Evolutionary conservation across 768 basidiomycete genomes (phyloP).

Genomic region (Neoboletus magnificus): DNA sequence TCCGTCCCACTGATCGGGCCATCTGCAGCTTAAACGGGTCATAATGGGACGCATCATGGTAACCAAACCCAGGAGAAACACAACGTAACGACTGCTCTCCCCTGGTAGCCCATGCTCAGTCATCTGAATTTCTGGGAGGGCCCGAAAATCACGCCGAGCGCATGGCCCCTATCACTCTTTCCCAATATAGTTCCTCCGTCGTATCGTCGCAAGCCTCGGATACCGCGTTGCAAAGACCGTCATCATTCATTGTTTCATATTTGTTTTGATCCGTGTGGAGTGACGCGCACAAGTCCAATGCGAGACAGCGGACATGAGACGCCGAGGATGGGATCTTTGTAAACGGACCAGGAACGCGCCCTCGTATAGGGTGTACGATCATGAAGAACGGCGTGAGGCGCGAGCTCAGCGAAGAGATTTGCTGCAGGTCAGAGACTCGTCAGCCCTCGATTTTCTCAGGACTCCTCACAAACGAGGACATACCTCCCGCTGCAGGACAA

Average conservation of each 20-base stretch:
- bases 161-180: conserved; percentile 32
- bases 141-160: conserved; percentile 26
- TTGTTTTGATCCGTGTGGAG: conserved; percentile 21
- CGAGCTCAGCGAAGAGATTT: conserved; percentile 47
- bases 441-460: not conserved
- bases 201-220: conserved; percentile 28
- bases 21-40: no score
- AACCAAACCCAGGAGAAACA: no score
- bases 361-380: conserved; percentile 71
- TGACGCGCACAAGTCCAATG: conserved; percentile 56
- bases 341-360: conserved; percentile 75
- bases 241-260: conserved; percentile 11
- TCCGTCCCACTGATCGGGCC: no score
- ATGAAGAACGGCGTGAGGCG: conserved; percentile 79
- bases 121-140: not conserved
- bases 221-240: conserved; percentile 21
- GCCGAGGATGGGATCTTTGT: conserved; percentile 49
- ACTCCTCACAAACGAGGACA: conserved; percentile 17
- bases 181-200: conserved; percentile 28
- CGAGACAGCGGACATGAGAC: conserved; percentile 49
- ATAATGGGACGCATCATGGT: no score
- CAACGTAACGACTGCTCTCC: no score
- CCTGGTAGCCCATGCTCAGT: no score
- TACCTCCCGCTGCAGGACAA: conserved; percentile 43
- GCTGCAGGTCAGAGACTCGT: conserved; percentile 35